Evolutionary conservation across 2,329 filamentous ascomycete species (phyloP).

Genomic region (Diplocarpon rosae): DNA sequence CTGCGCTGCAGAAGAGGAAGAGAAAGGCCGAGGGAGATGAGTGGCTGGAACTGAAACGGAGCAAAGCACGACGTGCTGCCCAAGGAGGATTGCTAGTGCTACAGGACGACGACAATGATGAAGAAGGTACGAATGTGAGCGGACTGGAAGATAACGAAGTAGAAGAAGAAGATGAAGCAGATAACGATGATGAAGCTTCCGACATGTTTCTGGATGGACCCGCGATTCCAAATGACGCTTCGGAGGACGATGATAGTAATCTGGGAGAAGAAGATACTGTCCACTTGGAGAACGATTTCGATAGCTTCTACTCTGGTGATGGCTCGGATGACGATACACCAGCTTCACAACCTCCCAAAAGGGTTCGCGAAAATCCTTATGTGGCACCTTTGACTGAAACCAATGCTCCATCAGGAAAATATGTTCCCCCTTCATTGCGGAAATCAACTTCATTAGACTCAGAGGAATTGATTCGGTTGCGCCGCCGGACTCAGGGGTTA

Average conservation of each 20-base stretch:
- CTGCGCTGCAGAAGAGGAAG: slow-evolving; percentile 38
- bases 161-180: slow-evolving; percentile 20
- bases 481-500: slow-evolving; percentile 73
- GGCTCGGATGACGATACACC: slow-evolving; percentile 13
- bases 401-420: slow-evolving; percentile 53
- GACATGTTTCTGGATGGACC: slow-evolving; percentile 23
- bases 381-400: slow-evolving; percentile 52
- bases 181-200: slow-evolving; percentile 25
- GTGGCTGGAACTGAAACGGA: slow-evolving; percentile 49
- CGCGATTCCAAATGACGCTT: slow-evolving; percentile 25
- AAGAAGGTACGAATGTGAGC: slow-evolving; percentile 18
- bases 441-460: slow-evolving; percentile 50
- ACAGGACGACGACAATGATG: slow-evolving; percentile 9
- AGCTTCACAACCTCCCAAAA: slow-evolving; percentile 27
- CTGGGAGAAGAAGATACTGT: slow-evolving; percentile 29
- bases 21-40: slow-evolving; percentile 47
- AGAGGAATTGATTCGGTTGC: slow-evolving; percentile 57
- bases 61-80: slow-evolving; percentile 29
- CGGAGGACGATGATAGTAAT: slow-evolving; percentile 18
- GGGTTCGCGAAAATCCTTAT: slow-evolving; percentile 74
- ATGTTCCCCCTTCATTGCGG: slow-evolving; percentile 78
- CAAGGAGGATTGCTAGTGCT: not conserved
- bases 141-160: slow-evolving; percentile 22
- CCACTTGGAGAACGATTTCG: slow-evolving; percentile 31
- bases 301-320: slow-evolving; percentile 30